Base-by-base conservation (phyloP, 306 rosid genomes). In the Dalbergia cultrata region DNA sequence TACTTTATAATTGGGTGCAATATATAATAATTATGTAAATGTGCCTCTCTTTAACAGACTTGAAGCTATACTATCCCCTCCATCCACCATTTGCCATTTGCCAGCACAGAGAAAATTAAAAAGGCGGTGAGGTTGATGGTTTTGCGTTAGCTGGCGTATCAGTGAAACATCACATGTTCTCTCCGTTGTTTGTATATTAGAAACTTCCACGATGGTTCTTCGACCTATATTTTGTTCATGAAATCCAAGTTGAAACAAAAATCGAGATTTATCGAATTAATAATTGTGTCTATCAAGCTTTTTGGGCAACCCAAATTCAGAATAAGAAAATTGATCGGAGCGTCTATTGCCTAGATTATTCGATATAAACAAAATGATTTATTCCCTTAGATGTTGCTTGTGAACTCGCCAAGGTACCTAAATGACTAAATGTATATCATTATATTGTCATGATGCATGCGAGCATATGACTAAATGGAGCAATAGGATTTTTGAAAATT, bases 111-210 rank as follows among this genome's bases (percentile, higher is more conserved):
- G 17, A n/a, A 56, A 68, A 73, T 54, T 18, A 54, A 56, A 67
- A 73, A 61, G 86, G 63, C 66, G 75, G 85, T 81, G 89, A 81
- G 22, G 59, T 54, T 44, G 62, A 44, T 71, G 57, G 26, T 57
- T 56, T 21, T 71, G 19, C 49, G 52, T 35, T 64, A 58, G 80
- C 76, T 72, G 80, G 80, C 58, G 53, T 45, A 60, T 67, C 75
- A 64, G 56, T 70, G 26, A 47, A 80, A 63, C 87, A 26, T 26
- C 31, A 26, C 31, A 80, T 74, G 74, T 69, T 70, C 68, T 61
- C 41, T 53, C 44, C 8, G 12, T 33, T 5, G 4, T 35, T 11
- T 57, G 49, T 9, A 35, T 17, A 14, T 44, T 72, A 49, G 81
- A 84, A 74, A 31, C 53, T 83, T 83, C 76, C 68, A 5, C 5